Evolutionary conservation across 108 stramenopile genomes (phyloP).

Genomic region (Poteriospumella lacustris): DNA sequence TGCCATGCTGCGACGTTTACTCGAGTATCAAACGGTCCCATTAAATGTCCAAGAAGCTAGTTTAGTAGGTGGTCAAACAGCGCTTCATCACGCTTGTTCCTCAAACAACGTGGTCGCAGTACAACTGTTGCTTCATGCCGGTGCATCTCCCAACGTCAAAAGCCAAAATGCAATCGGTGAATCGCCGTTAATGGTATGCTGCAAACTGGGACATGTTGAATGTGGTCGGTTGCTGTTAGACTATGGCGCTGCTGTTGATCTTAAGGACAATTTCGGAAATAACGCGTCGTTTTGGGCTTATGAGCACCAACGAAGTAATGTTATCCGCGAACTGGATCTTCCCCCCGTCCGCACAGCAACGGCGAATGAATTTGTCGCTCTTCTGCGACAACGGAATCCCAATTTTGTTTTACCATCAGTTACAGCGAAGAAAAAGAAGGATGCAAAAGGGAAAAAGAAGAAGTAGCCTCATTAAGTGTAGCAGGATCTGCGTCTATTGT

Average conservation of each 20-base stretch:
- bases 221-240: neutral
- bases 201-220: neutral
- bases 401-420: neutral
- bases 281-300: slow-evolving; percentile 24
- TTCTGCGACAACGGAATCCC: neutral
- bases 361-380: neutral
- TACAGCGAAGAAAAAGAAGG: neutral
- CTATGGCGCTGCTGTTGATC: neutral
- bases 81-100: neutral
- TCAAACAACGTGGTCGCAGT: neutral
- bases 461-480: neutral
- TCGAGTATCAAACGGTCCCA: neutral
- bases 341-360: neutral
- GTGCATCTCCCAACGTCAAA: neutral
- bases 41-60: neutral
- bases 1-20: neutral
- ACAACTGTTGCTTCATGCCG: neutral
- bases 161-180: neutral
- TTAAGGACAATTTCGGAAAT: slow-evolving; percentile 13
- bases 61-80: neutral
- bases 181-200: neutral
- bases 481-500: too few species aligned
- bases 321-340: neutral
- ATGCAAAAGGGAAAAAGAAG: neutral
- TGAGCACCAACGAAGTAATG: neutral